phyloP scores from a whole-genome alignment of 345 rosid genomes.

The Sisymbrium irio region DNA sequence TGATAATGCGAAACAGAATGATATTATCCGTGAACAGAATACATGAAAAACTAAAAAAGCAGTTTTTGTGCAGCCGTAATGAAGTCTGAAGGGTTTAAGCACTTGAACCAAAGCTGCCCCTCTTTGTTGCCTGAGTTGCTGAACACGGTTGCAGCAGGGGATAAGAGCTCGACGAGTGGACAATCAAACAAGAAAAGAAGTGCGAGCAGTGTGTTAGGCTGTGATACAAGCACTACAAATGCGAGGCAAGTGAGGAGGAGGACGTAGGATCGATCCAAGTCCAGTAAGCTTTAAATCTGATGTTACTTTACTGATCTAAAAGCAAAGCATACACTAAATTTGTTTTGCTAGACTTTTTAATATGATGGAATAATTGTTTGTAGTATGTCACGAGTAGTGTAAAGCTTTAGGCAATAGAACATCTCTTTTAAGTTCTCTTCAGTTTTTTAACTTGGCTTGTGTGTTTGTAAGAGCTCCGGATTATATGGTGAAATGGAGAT shows the following conservation, averaged over 20 bases:
- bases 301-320: constrained; percentile 20
- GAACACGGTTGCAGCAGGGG: constrained; percentile 63
- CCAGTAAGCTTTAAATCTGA: constrained; percentile 6
- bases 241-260: constrained; percentile 72
- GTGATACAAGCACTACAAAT: constrained; percentile 60
- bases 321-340: constrained; percentile 13
- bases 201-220: constrained; percentile 67
- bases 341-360: constrained; percentile 2
- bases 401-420: constrained; percentile 28
- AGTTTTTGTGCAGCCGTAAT: constrained; percentile 65
- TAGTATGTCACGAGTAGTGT: constrained; percentile 20
- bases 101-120: constrained; percentile 87
- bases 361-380: constrained; percentile 10
- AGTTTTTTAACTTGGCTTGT: constrained; percentile 5
- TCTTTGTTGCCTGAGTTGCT: constrained; percentile 75
- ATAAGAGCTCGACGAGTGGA: constrained; percentile 56
- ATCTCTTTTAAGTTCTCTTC: constrained; percentile 5
- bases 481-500: neutral
- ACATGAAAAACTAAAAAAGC: neutral
- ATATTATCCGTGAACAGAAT: neutral
- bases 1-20: neutral
- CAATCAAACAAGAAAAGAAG: constrained; percentile 73
- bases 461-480: neutral
- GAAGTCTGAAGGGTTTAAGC: constrained; percentile 92
- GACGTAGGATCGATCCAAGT: constrained; percentile 31